Conservation (phyloP, 2,329 filamentous ascomycete species). For the Epichloe scottii region DNA sequence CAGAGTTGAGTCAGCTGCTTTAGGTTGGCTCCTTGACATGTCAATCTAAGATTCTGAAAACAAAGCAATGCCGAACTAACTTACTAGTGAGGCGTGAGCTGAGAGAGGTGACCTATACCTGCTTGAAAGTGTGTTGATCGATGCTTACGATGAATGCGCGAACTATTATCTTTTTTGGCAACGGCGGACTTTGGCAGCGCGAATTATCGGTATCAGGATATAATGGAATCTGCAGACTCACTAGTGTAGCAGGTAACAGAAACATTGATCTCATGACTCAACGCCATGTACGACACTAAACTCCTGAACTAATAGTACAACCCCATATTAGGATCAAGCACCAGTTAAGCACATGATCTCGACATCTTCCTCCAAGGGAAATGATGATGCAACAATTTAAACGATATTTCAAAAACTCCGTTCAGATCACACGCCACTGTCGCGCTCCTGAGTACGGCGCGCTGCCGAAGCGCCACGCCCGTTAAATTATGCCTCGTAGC, state of each 20-base stretch:
- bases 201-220: too few species aligned
- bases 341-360: neutral
- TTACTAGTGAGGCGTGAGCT: too few species aligned
- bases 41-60: too few species aligned
- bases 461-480: neutral
- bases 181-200: too few species aligned
- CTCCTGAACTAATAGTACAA: conserved; percentile 3
- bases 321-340: neutral
- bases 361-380: neutral
- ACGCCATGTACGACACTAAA: conserved; percentile 1
- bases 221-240: too few species aligned
- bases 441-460: neutral
- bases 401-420: neutral
- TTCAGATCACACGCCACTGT: neutral
- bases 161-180: too few species aligned
- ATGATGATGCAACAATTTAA: neutral
- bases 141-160: too few species aligned
- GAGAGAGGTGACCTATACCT: too few species aligned
- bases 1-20: too few species aligned
- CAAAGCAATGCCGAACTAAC: too few species aligned
- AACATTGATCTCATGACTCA: neutral
- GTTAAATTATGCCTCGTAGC: conserved; percentile 35
- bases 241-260: neutral
- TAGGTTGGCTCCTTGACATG: too few species aligned
- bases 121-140: too few species aligned